Evolutionary conservation across 768 basidiomycete species (phyloP), one percentile per base, ranked within the genome.

Genomic region (Coprinopsis strossmayeri): DNA sequence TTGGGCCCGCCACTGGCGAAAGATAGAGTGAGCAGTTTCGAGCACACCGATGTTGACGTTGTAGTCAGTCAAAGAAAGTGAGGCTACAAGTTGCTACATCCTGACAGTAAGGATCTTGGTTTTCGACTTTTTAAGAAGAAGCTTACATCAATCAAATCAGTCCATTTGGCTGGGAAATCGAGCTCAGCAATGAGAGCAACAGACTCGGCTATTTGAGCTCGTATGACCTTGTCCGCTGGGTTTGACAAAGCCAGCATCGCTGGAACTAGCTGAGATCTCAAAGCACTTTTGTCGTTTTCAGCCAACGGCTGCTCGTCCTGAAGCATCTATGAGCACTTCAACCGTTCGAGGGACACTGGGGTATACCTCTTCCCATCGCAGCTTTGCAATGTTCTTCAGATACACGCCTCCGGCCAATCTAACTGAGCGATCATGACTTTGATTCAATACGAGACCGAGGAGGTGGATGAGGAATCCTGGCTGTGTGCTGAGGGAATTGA

Each of bases 11-110:
- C 95, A 99, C 40, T 84, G 86, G 35, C 74, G 78, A 70, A 97
- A 98, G 59, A 99, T 97, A 32, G 91, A 94, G 63, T 97, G 96
- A 0, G 93, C 93, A 0, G 93, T 93, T 60, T 96, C 81, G 37
- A 99, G 76, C 7, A 99, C 89, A 41, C 88, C 90, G 20, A 94
- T 72, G 64, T 96, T 98, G 54, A 89, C 64, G 51, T 83, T 82
- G 61, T 91, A 94, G 57, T 95, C 82, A 2, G 84, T 78, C 3
- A 72, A 69, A 1, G 91, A 91, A 12, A 98, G 76, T 28, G 89
- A 91, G 17, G 67, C 62, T 17, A 95, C 88, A 38, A 99, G 82
- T 87, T 93, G 91, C 93, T 96, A 28, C 53, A 44, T 40, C 28
- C 35, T 20, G 26, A 18, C 23, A 32, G 40, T 43, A 34, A 39